Conservation (phyloP, 495 filamentous ascomycete species). For the Penicillium herquei region DNA sequence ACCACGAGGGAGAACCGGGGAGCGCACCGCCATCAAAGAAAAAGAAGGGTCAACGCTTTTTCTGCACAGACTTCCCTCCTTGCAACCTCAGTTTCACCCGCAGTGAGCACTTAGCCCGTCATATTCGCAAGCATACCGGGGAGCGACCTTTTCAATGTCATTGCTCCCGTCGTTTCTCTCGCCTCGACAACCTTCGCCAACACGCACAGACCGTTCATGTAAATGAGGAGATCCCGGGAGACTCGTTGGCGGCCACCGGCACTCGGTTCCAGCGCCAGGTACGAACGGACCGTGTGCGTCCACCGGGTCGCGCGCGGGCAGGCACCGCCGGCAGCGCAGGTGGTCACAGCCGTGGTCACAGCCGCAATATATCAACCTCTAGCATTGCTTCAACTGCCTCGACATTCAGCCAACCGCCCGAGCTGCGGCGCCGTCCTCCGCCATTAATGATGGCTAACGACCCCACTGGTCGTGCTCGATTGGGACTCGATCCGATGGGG, state of each 20-base stretch:
- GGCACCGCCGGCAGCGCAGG: constrained; percentile 69
- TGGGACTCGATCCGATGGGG: constrained; percentile 61
- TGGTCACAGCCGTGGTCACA: constrained; percentile 71
- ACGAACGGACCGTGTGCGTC: constrained; percentile 77
- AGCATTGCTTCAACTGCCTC: constrained; percentile 78
- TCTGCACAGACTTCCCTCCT: constrained; percentile 94
- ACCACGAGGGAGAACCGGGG: constrained; percentile 68
- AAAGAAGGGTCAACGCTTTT: constrained; percentile 96
- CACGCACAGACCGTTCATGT: constrained; percentile 98
- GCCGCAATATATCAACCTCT: constrained; percentile 79
- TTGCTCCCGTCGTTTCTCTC: constrained; percentile 92
- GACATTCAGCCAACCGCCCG: constrained; percentile 58
- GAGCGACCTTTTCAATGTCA: constrained; percentile 98
- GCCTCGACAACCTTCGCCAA: constrained; percentile 92
- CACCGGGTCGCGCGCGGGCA: constrained; percentile 68
- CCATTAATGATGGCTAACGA: constrained; percentile 84
- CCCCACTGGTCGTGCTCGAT: constrained; percentile 50
- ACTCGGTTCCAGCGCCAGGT: constrained; percentile 94
- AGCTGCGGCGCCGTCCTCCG: constrained; percentile 70
- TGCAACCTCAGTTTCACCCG: constrained; percentile 94
- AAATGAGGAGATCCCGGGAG: constrained; percentile 92
- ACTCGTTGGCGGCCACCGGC: constrained; percentile 91
- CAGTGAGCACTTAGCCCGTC: constrained; percentile 91
- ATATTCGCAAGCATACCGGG: constrained; percentile 97
- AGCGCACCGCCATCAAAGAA: constrained; percentile 73